These are phyloP conservation scores for Ilex asprella DNA, from an alignment of 257 asterid species.

Conservation along the genomic window DNA sequence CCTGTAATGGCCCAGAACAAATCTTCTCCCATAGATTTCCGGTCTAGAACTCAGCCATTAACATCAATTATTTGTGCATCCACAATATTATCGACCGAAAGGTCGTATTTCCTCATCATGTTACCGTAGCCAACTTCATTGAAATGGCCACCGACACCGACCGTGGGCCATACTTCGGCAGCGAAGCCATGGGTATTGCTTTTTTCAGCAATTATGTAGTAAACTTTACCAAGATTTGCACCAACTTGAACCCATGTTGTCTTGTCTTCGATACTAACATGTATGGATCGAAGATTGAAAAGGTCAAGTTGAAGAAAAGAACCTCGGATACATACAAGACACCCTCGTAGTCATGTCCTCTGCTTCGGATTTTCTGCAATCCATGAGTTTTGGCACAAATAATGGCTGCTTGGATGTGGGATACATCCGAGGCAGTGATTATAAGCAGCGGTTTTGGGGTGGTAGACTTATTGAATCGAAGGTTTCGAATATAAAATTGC, in stretches of 20 bases:
- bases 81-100: background rate
- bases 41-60: background rate
- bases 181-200: background rate
- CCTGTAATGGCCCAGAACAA: background rate
- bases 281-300: background rate
- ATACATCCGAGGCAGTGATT: conserved; percentile 36
- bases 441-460: conserved; percentile 52
- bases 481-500: conserved; percentile 42
- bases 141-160: too few species aligned
- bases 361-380: conserved; percentile 41
- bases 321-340: conserved; percentile 19
- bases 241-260: background rate
- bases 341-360: conserved; percentile 62
- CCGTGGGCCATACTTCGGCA: background rate
- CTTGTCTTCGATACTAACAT: background rate
- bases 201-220: background rate
- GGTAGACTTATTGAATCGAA: conserved; percentile 42
- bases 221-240: background rate
- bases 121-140: background rate
- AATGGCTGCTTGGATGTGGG: conserved; percentile 49
- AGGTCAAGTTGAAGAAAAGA: background rate
- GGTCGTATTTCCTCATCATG: background rate
- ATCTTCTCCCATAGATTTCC: background rate
- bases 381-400: conserved; percentile 27
- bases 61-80: conserved; percentile 1